phyloP scores from a whole-genome alignment of 805 yeast genomes.

The Starmerella cellae region DNA sequence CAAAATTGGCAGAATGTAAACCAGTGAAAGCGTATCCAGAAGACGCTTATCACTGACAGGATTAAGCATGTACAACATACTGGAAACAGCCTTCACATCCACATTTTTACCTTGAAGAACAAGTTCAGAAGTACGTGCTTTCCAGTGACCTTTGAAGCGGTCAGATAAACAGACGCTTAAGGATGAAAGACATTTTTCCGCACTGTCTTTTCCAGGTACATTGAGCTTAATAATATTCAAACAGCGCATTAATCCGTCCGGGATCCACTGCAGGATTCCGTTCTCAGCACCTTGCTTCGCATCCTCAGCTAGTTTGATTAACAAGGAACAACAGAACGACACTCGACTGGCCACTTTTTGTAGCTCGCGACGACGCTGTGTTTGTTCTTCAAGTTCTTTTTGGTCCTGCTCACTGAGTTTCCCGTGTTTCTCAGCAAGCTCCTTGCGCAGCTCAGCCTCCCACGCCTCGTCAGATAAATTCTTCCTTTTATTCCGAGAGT shows the following conservation, averaged over 20 bases:
- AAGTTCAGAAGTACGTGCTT: constrained; percentile 54
- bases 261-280: constrained; percentile 59
- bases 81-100: constrained; percentile 39
- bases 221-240: constrained; percentile 33
- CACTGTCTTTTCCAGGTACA: constrained; percentile 30
- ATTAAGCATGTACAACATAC: constrained; percentile 63
- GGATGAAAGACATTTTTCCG: constrained; percentile 37
- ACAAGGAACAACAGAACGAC: constrained; percentile 39
- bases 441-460: constrained; percentile 75
- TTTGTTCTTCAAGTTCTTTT: constrained; percentile 49
- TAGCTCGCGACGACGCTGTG: constrained; percentile 39
- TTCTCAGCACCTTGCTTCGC: constrained; percentile 43
- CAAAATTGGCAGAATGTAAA: constrained; percentile 64
- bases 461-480: constrained; percentile 45
- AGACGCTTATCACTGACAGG: constrained; percentile 60
- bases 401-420: constrained; percentile 68
- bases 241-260: constrained; percentile 43
- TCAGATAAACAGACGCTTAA: constrained; percentile 41
- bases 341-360: constrained; percentile 29
- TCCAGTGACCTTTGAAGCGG: constrained; percentile 34
- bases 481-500: constrained; percentile 19
- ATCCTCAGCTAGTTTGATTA: constrained; percentile 37
- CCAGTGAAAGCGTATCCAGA: constrained; percentile 52
- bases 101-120: constrained; percentile 37
- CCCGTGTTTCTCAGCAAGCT: constrained; percentile 45